Evolutionary conservation across 1,284 basidiomycete species (phyloP), one percentile per base, ranked within the genome.

Genomic region (Stygiomarasmius scandens): DNA sequence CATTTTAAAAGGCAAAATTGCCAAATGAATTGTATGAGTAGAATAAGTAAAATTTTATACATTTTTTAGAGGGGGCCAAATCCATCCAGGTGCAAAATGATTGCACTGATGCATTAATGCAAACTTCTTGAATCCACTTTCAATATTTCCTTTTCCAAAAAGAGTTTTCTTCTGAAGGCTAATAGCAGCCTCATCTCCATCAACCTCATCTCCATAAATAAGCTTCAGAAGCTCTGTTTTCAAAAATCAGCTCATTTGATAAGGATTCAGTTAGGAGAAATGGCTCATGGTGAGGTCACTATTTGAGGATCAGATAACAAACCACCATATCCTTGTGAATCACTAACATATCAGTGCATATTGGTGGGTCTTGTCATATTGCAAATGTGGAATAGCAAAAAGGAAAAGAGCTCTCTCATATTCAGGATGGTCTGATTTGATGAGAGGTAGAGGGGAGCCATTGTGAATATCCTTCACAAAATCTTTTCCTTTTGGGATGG

Each of bases 251-350:
- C 14, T 34, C 8, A 34, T 14, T 8, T 34, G 8, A 8, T 34
- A 14, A 34, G 32, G 14, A 34, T 34, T n/a, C n/a, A 32, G 5
- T 19, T 19, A 41, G 5, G 4, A 19, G n/a, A 36, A 50, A 36
- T 10, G 19, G 41, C 50, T 19, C n/a, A 52, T 36, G 22, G 50
- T 6, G n/a, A 12, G n/a, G 50, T 62, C n/a, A 62, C 52, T 23
- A 62, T 58, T 38, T 62, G 61, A 6, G 59, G 61, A 43, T 62
- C 61, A 10, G 55, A 55, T 0, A 62, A 19, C 22, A 58, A 41
- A 6, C 32, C 22, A 1, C 54, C 49, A 34, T 52, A 56, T 2
- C 58, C 58, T 49, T 59, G 58, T n/a, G 52, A 55, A 44, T 59
- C 58, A 19, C 53, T 51, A 3, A 59, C 34, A 49, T 46, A 55